Base-by-base conservation (phyloP, 1,284 basidiomycete species). In the Mycena sp. region DNA sequence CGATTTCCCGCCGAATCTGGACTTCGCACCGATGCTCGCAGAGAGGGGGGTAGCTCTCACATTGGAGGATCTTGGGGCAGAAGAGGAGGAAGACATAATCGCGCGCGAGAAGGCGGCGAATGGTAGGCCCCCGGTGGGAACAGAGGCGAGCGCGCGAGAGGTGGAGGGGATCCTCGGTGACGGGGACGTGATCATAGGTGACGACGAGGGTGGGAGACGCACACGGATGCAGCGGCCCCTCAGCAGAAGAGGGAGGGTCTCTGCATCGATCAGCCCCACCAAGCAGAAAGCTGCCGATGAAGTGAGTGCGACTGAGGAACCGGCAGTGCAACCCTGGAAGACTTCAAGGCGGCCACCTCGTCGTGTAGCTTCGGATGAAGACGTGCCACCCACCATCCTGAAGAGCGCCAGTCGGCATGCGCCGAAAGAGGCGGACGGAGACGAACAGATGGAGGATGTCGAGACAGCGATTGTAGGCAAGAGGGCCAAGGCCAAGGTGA, bases 11-110 rank as follows among this genome's bases (percentile, higher is more conserved):
- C 80, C 82, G 0, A 88, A 87, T 3, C 75, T 92, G 41, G 88
- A 94, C 73, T 92, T 90, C 72, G 83, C 87, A 49, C 75, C 77
- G 40, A 70, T 88, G 26, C 74, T 94, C 1, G 88, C 85, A 4
- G 81, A 84, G 49, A 78, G 86, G 3, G 84, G 84, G 0, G 70
- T 88, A 61, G 80, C 74, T 29, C 67, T 60, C 11, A 69, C 71
- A 28, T 29, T 71, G 1, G 76, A 77, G 10, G 70, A 73, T 52
- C 67, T 70, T 4, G 64, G 66, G 25, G 64, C 60, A 17, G 72
- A 72, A 21, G 76, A 68, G 9, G 65, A 71, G 17, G 69, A 71
- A 48, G 71, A 72, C 23, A 55, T 58, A 23, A 68, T 71, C 46
- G 51, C 72, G 67, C 4, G 70, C 67, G 57, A 69, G 63, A 44